These are phyloP conservation scores for Beauveria sp. DNA, from an alignment of 2,329 filamentous ascomycete species.

Conservation along the genomic window DNA sequence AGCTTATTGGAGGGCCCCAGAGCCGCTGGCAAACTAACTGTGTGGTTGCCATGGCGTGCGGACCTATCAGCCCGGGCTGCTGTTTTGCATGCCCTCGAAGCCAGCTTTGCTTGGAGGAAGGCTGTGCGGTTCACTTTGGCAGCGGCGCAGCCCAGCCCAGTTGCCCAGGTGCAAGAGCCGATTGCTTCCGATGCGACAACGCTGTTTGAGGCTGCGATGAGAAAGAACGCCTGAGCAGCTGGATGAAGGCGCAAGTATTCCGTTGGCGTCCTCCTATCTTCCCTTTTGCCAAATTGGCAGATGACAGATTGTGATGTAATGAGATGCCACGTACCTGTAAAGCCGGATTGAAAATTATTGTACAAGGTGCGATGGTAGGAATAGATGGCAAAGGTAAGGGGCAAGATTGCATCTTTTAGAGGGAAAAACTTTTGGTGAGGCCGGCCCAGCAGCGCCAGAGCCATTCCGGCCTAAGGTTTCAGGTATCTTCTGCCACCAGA, in stretches of 20 bases:
- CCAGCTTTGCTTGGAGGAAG: conserved; percentile 1
- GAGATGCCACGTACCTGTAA: background rate
- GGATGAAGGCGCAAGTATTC: background rate
- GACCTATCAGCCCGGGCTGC: conserved; percentile 8
- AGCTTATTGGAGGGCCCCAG: conserved; percentile 11
- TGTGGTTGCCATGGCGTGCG: conserved; percentile 1
- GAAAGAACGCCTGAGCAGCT: background rate
- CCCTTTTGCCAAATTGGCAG: background rate
- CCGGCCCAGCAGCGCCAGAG: background rate
- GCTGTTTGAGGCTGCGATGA: background rate
- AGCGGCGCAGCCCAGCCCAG: background rate
- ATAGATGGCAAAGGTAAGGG: conserved; percentile 10
- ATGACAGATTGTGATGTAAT: background rate
- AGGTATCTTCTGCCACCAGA: conserved; percentile 18
- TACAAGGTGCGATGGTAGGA: conserved; percentile 6
- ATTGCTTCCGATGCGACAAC: conserved; percentile 1
- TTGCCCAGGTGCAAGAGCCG: background rate
- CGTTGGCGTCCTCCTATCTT: background rate
- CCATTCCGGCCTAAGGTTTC: conserved; percentile 27
- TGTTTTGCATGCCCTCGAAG: conserved; percentile 1
- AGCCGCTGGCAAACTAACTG: background rate
- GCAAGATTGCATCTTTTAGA: conserved; percentile 12
- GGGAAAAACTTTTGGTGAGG: conserved; percentile 23
- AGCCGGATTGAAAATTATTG: background rate
- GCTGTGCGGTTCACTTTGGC: background rate